phyloP scores from a whole-genome alignment of 331 rosid genomes.

The Quercus phellos region DNA sequence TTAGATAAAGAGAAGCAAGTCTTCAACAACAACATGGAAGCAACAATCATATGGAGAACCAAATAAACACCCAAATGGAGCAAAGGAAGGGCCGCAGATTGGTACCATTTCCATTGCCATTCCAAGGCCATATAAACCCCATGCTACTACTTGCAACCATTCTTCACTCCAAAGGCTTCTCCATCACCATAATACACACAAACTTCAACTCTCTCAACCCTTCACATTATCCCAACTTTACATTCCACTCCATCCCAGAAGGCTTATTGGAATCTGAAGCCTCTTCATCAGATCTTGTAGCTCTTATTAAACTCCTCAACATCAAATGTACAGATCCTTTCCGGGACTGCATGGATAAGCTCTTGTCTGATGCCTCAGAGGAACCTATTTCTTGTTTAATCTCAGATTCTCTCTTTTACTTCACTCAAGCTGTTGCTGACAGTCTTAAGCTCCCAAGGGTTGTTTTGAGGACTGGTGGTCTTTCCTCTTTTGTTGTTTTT shows the following conservation, averaged over 20 bases:
- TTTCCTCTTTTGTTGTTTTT: constrained; percentile 23
- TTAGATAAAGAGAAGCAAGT: too few relatives aligned
- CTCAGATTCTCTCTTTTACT: constrained; percentile 34
- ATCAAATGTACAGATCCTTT: constrained; percentile 21
- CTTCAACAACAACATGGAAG: neutral
- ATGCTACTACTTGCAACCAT: constrained; percentile 33
- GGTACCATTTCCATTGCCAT: constrained; percentile 24
- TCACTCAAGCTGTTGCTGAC: constrained; percentile 35
- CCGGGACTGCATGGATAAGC: constrained; percentile 11
- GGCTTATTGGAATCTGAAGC: neutral
- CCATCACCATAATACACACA: constrained; percentile 28
- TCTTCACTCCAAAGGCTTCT: constrained; percentile 27
- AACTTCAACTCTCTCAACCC: constrained; percentile 32
- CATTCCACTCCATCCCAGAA: constrained; percentile 11
- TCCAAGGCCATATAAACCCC: constrained; percentile 31
- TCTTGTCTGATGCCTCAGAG: constrained; percentile 20
- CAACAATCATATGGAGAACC: neutral
- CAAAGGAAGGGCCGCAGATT: neutral
- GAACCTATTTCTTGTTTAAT: constrained; percentile 45
- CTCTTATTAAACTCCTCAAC: constrained; percentile 27
- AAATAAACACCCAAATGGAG: neutral
- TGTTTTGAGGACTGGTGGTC: constrained; percentile 30
- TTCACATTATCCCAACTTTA: constrained; percentile 27
- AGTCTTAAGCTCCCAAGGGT: constrained; percentile 37
- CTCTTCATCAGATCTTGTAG: constrained; percentile 11